Base-by-base conservation (phyloP, 108 stramenopile species). In the Skeletonema tropicum region DNA sequence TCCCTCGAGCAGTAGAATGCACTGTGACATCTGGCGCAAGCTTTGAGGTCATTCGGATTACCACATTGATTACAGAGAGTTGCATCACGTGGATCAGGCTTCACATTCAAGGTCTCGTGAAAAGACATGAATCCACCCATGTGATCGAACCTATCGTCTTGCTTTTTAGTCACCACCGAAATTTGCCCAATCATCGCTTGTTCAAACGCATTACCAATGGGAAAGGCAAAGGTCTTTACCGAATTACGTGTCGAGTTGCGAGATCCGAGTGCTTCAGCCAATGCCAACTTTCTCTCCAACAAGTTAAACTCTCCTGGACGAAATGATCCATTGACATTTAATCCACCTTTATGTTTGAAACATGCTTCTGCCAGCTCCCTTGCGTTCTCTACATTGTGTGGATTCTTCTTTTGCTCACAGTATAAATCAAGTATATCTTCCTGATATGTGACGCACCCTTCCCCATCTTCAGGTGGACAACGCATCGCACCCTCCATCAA, bases 381-480 rank as follows among this genome's bases (percentile, higher is more conserved):
- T 9, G 74, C 74, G 26, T 11, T 31, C n/a, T 59, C 59, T 2
- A 60, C 69, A 41, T 75, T 55, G 7, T 60, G 8, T 13, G 57
- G 59, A 25, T 70, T 38, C 13, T 23, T 31, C 39, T 11, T 42
- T 4, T 10, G 14, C 42, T 60, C 19, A 10, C 29, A 11, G 29
- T 36, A 36, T 1, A 64, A 25, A 46, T 77, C 76, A n/a, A 77
- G 66, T 13, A 77, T 31, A 3, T 71, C 39, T 13, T 63, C 60
- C 19, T 77, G 76, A 71, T 77, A 72, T 5, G 26, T 29, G 3
- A 5, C 23, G 46, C 41, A 71, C 29, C 76, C 76, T 10, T 71
- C 70, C n/a, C 76, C 76, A 63, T 77, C 76, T 62, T 77, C 76
- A 2, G 62, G 33, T 35, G 76, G 76, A 45, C 76, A 77, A 21